Evolutionary conservation across 2,329 filamentous ascomycete genomes (phyloP).

Genomic region (Aspergillus sp.): DNA sequence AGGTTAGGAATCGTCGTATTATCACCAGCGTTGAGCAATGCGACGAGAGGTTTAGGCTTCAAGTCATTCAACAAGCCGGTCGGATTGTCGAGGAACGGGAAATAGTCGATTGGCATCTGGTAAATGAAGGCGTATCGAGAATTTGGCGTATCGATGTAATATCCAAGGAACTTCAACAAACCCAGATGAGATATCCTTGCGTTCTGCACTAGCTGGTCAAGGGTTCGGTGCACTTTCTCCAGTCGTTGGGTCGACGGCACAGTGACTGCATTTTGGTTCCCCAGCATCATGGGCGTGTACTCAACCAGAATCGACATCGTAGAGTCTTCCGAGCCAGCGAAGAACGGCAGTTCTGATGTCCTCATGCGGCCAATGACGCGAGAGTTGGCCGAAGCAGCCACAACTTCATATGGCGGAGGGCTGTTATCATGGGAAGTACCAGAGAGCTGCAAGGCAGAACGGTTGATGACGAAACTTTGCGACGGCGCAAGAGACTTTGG

Average conservation of each 20-base stretch:
- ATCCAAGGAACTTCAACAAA: conserved; percentile 39
- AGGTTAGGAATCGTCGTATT: conserved; percentile 44
- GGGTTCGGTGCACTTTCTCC: conserved; percentile 27
- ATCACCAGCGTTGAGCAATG: conserved; percentile 33
- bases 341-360: conserved; percentile 27
- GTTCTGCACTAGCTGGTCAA: conserved; percentile 34
- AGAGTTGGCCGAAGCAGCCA: conserved; percentile 34
- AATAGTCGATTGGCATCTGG: conserved; percentile 44
- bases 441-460: conserved; percentile 30
- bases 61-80: conserved; percentile 27
- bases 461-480: conserved; percentile 30
- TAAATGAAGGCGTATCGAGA: conserved; percentile 54
- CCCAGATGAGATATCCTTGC: conserved; percentile 33
- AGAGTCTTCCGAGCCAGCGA: conserved; percentile 23
- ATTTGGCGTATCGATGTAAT: conserved; percentile 47
- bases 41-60: conserved; percentile 34
- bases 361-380: conserved; percentile 32
- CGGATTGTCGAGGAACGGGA: conserved; percentile 34
- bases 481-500: conserved; percentile 16
- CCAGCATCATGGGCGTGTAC: conserved; percentile 33
- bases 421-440: conserved; percentile 31
- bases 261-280: conserved; percentile 20
- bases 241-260: conserved; percentile 22
- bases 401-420: conserved; percentile 34
- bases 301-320: conserved; percentile 34